Conservation (phyloP, 306 rosid species). For the Macrotyloma uniflorum region DNA sequence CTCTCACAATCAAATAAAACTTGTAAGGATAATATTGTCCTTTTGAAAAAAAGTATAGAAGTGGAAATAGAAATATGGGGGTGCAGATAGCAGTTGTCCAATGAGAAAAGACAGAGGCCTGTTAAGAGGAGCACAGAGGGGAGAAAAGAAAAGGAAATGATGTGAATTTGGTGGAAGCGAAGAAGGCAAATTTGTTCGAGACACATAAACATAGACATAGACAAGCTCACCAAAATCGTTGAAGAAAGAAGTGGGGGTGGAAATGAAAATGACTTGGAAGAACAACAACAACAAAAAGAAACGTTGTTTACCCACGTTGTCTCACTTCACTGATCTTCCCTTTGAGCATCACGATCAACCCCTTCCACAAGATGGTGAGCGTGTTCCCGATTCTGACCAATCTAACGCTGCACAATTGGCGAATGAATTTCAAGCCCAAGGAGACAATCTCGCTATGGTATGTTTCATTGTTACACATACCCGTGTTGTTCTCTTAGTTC, state of each 20-base stretch:
- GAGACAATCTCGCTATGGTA: slow-evolving; percentile 56
- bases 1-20: too few relatives aligned
- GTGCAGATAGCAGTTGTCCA: too few relatives aligned
- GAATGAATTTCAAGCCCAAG: slow-evolving; percentile 51
- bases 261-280: slow-evolving; percentile 63
- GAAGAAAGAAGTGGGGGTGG: slow-evolving; percentile 4
- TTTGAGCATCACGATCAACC: slow-evolving; percentile 36
- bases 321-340: slow-evolving; percentile 47
- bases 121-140: too few relatives aligned
- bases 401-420: slow-evolving; percentile 38
- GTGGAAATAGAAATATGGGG: too few relatives aligned
- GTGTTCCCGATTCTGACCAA: slow-evolving; percentile 14
- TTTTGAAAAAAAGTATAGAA: too few relatives aligned
- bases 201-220: too few relatives aligned
- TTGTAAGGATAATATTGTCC: too few relatives aligned
- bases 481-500: not conserved
- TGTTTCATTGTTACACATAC: not conserved
- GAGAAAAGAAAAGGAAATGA: too few relatives aligned
- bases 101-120: too few relatives aligned
- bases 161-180: not conserved
- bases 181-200: not conserved
- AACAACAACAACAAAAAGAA: slow-evolving; percentile 36
- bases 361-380: not conserved
- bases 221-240: not conserved
- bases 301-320: slow-evolving; percentile 39